These are phyloP conservation scores for Mycena sanguinolenta DNA, from an alignment of 768 basidiomycete species.

Conservation along the genomic window DNA sequence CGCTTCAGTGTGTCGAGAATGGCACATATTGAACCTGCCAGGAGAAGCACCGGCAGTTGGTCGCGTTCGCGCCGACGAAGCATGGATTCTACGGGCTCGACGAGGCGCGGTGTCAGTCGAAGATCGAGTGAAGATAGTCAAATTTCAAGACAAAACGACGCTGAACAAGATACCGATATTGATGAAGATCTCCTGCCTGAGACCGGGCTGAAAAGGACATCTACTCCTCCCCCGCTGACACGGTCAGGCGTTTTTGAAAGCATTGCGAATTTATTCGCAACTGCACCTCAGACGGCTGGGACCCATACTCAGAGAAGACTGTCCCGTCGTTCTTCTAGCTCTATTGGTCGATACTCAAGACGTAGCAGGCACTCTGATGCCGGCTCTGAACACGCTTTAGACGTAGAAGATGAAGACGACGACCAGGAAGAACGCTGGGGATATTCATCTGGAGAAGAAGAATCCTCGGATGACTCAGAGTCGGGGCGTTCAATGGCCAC, in stretches of 20 bases:
- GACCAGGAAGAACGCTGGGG: constrained; percentile 86
- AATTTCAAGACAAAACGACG: constrained; percentile 55
- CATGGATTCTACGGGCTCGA: constrained; percentile 56
- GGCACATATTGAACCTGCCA: constrained; percentile 69
- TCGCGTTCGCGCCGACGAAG: constrained; percentile 65
- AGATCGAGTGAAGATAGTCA: constrained; percentile 64
- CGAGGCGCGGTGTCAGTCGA: constrained; percentile 50
- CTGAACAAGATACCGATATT: constrained; percentile 49
- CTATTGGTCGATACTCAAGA: constrained; percentile 63
- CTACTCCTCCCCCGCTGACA: constrained; percentile 46
- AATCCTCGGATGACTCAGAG: constrained; percentile 58
- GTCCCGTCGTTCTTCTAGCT: constrained; percentile 69
- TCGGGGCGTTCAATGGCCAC: constrained; percentile 52
- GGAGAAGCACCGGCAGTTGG: constrained; percentile 72
- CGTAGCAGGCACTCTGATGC: constrained; percentile 69
- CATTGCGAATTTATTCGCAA: constrained; percentile 76
- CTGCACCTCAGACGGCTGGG: constrained; percentile 53
- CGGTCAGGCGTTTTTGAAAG: constrained; percentile 71
- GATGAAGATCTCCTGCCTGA: constrained; percentile 37
- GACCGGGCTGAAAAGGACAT: constrained; percentile 47
- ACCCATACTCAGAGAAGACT: constrained; percentile 60
- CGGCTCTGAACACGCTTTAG: constrained; percentile 71
- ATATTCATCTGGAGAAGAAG: constrained; percentile 89
- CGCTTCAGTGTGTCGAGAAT: constrained; percentile 75
- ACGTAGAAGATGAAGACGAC: constrained; percentile 69